These are phyloP conservation scores for Cordyceps militaris DNA, from an alignment of 2,329 filamentous ascomycete genomes.

Conservation along the genomic window DNA sequence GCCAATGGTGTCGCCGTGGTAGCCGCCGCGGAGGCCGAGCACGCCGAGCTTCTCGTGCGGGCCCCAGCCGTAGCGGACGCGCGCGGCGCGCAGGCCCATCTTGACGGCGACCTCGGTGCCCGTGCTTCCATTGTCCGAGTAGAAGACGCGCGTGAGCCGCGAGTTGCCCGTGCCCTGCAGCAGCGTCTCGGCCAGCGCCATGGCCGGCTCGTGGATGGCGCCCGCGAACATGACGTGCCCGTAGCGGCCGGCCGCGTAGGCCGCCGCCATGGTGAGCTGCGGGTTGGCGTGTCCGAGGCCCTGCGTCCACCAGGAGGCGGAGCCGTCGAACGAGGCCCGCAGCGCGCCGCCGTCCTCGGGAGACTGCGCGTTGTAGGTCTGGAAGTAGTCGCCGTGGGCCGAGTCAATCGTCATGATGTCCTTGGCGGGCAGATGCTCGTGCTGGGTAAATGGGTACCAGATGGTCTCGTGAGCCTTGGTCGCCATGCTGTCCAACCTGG, in stretches of 20 bases:
- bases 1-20: conserved; percentile 83
- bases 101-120: conserved; percentile 80
- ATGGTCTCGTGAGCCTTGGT: conserved; percentile 55
- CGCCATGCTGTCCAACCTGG: conserved; percentile 54
- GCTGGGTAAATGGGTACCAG: conserved; percentile 87
- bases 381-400: conserved; percentile 71
- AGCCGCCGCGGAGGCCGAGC: conserved; percentile 70
- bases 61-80: conserved; percentile 59
- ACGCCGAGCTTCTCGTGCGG: conserved; percentile 54
- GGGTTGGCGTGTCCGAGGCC: conserved; percentile 76
- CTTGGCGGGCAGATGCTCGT: conserved; percentile 52
- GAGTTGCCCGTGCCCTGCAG: conserved; percentile 54
- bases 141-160: conserved; percentile 66
- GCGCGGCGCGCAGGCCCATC: conserved; percentile 69
- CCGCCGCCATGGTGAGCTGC: conserved; percentile 62
- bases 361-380: conserved; percentile 36
- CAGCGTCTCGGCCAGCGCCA: conserved; percentile 60
- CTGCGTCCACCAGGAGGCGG: conserved; percentile 89
- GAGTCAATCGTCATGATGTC: conserved; percentile 73
- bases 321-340: conserved; percentile 69
- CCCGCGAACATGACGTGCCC: conserved; percentile 85
- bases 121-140: conserved; percentile 77
- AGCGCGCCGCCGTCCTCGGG: conserved; percentile 35
- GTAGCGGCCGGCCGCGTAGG: conserved; percentile 75
- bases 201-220: conserved; percentile 69